Evolutionary conservation across 768 basidiomycete species (phyloP).

Genomic region (Tulasnella sp.): DNA sequence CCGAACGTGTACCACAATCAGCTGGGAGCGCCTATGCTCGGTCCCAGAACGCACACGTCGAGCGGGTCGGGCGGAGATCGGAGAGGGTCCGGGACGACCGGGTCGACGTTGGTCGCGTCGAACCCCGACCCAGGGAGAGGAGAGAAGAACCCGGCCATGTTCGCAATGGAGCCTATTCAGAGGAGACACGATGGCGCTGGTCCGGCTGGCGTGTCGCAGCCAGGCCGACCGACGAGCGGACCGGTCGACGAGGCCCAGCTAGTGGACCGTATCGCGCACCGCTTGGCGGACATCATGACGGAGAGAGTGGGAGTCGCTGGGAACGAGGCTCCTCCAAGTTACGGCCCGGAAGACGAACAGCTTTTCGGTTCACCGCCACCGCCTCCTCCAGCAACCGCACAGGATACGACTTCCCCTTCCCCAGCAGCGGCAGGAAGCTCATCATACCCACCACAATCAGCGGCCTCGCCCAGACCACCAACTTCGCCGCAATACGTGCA

Average conservation of each 20-base stretch:
- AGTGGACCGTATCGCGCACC: conserved; percentile 13
- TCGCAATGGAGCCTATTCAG: background rate
- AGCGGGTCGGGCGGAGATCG: background rate
- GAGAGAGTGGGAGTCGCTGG: conserved; percentile 5
- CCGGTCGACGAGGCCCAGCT: background rate
- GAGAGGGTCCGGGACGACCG: background rate
- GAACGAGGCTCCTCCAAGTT: background rate
- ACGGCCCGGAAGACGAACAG: background rate
- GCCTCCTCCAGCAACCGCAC: background rate
- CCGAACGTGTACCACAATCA: background rate
- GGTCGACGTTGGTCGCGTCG: background rate
- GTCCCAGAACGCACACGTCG: background rate
- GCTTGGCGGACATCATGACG: conserved; percentile 19
- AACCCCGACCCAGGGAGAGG: background rate
- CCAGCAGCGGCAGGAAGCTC: background rate
- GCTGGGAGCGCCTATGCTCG: background rate
- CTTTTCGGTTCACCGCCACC: background rate
- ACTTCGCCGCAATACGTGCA: background rate
- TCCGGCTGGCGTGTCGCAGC: background rate
- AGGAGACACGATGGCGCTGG: background rate
- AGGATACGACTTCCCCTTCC: background rate
- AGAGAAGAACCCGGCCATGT: background rate
- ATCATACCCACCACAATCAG: background rate
- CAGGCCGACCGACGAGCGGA: background rate
- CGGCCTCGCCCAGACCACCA: background rate